Evolutionary conservation across 2,329 filamentous ascomycete species (phyloP).

Genomic region (Pestalotiopsis sp.): DNA sequence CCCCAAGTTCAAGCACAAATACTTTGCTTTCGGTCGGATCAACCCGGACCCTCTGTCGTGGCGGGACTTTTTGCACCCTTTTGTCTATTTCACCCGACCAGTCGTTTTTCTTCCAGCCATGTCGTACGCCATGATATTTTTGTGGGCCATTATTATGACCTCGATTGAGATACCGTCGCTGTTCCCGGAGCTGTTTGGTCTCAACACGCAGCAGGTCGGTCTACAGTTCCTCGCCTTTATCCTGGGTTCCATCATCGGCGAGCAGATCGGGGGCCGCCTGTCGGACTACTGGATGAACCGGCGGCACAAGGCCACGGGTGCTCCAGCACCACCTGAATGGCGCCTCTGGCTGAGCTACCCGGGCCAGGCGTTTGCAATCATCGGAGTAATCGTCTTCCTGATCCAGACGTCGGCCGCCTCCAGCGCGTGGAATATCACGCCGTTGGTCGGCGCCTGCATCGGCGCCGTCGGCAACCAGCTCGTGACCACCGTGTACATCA

Average conservation of each 20-base stretch:
- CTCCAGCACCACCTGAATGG: conserved; percentile 47
- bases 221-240: conserved; percentile 61
- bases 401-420: conserved; percentile 50
- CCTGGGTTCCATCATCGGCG: conserved; percentile 59
- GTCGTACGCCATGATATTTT: conserved; percentile 60
- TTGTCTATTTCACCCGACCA: conserved; percentile 42
- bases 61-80: conserved; percentile 55
- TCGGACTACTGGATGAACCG: conserved; percentile 57
- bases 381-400: conserved; percentile 57
- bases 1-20: conserved; percentile 46
- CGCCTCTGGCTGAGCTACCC: conserved; percentile 60
- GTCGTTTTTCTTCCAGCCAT: conserved; percentile 53
- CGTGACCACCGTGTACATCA: conserved; percentile 61
- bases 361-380: conserved; percentile 52
- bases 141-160: conserved; percentile 54
- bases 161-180: conserved; percentile 64
- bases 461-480: conserved; percentile 61
- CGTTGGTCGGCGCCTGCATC: conserved; percentile 55
- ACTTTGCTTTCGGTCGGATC: conserved; percentile 49
- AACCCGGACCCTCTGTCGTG: conserved; percentile 51
- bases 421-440: conserved; percentile 56
- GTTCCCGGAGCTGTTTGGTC: conserved; percentile 55
- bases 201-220: conserved; percentile 60
- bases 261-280: conserved; percentile 57
- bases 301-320: conserved; percentile 32